Base-by-base conservation (phyloP, 371 early-diverging fungal species). In the Amoeboaphelidium occidentale region DNA sequence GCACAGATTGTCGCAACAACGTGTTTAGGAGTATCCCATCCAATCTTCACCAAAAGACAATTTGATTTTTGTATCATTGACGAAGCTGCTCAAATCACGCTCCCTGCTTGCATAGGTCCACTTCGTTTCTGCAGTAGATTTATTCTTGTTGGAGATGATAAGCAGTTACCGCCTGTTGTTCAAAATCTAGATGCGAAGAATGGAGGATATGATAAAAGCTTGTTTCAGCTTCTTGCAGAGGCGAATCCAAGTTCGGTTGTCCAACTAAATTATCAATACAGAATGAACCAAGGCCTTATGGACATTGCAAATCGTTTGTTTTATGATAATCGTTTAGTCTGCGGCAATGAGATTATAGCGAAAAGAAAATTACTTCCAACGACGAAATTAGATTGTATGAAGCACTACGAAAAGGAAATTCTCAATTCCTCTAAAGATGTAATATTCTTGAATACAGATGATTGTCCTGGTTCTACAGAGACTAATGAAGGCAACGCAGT, bases 41-140 rank as follows among this genome's bases (percentile, higher is more conserved):
- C 64, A 13, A 47, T 76, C 2, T 75, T 74, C 57, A 45, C 59
- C 10, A 67, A 73, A 42, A 72, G 86, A 43, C 53, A 60, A 25
- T 99, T 98, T 64, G 98, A 98, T 61, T 91, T 81, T 61, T 96
- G 88, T 58, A 90, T 99, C 45, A 79, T 96, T 21, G 99, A 99
- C 61, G 99, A 99, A 58, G 98, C 98, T 3, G 87, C 96, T 1
- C 99, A 99, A 59, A 75, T 94, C 32, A 87, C 89, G 12, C 62
- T 98, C 32, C 97, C 97, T 0, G 79, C 80, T 1, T 79, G 87
- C 52, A 53, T 99, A 39, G 93, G 96, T 0, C 97, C 98, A 1
- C 60, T 97, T 39, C 67, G 75, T n/a, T 73, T 68, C 51, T 84
- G 89, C 2, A 62, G 74, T 14, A 65, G 56, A 12, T 93, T 98